Base-by-base conservation (phyloP, 768 basidiomycete genomes). In the Kwoniella bestiolae region DNA sequence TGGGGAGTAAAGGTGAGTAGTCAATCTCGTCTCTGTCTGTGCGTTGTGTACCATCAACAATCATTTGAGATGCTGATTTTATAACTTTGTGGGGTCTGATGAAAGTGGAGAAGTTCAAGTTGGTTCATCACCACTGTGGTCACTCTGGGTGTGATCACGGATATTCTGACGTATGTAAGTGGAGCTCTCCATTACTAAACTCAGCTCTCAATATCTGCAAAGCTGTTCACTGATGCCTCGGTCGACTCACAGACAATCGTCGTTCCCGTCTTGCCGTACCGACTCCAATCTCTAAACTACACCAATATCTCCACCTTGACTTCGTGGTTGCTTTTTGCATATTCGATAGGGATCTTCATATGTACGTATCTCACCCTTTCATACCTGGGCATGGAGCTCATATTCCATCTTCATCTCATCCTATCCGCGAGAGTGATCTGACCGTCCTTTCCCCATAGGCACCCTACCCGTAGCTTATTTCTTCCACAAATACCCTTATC, bases 201-300 rank as follows among this genome's bases (percentile, higher is more conserved):
- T n/a, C n/a, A n/a, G n/a, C 28, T 35, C 9, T 21, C 1, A 25
- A 26, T 49, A 12, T 45, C 16, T 25, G 21, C n/a, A 31, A 34
- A 25, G 7, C 25, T 26, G 25, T 34, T 61, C 8, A 31, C 28
- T 29, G 21, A 32, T 14, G 12, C 34, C 25, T 44, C 29, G 4
- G 34, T 7, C 23, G 23, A 14, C n/a, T 16, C n/a, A 5, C 49
- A 77, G 75, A 69, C 63, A 23, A 76, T 76, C 29, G 70, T 79
- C 26, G 71, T 79, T 7, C 77, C 77, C 7, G 70, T 79, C 38
- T 34, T 79, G 31, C 77, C 77, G 8, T 79, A 69, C 35, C 69
- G 75, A 3, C 63, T 77, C 5, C 67, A 74, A 56, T 57, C 63
- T 1, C 59, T 76, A 23, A 68, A 64, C 8, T 75, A 76, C 50